Base-by-base conservation (phyloP, 768 basidiomycete genomes). In the Podaxis sp. region DNA sequence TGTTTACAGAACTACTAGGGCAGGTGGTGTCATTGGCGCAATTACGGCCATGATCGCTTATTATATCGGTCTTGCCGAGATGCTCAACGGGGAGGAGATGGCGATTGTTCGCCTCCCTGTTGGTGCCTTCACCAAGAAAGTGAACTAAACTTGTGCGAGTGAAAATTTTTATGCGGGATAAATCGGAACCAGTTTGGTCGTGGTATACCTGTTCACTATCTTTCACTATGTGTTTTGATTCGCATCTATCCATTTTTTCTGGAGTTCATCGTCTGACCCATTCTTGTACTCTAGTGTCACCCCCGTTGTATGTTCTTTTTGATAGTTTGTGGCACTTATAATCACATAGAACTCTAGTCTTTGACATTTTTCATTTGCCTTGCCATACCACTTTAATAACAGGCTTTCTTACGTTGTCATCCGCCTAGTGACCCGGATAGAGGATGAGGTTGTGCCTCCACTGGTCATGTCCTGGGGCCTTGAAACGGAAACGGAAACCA, bases 21-120 rank as follows among this genome's bases (percentile, higher is more conserved):
- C 76, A 13, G 82, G 80, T 1, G 82, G 82, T 48, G 71, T 66
- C 10, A 62, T 79, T 10, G 82, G 81, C 25, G 73, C 77, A 57
- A 68, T 80, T 57, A 79, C 78, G 10, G 79, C 78, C 0, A 72
- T 80, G 56, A 68, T 82, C 51, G 82, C 80, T 4, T 82, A 77
- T 69, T 81, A 81, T 62, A 73, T 77, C 46, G 81, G 78, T 32
- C 63, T 82, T 40, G 71, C 73, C 50, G 78, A 82, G 53, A 69
- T 83, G 36, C 68, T 82, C 36, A 68, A 73, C 3, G 63, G 73
- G 0, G 80, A 83, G 67, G 69, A 73, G n/a, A 68, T 70, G 63
- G 70, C 78, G 5, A 61, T 78, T 50, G 50, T 74, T 56, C 63
- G 63, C 5, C 72, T 82, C 5, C 82, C 82, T 5, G 63, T 82